phyloP scores from a whole-genome alignment of 352 stramenopile genomes.

The Phytophthora lateralis region DNA sequence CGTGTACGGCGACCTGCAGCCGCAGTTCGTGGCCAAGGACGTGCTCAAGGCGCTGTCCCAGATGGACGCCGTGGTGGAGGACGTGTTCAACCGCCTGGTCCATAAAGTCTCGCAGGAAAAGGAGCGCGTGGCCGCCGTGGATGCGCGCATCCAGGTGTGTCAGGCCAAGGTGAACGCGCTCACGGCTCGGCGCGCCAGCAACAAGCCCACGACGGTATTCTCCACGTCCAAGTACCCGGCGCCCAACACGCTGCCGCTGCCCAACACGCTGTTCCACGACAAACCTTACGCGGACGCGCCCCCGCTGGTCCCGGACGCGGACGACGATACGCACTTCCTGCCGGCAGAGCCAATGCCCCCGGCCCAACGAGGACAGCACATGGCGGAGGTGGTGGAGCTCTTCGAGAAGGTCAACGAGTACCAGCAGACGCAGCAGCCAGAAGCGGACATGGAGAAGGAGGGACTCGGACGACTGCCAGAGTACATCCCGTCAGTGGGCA shows the following conservation, averaged over 20 bases:
- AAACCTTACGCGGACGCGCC: slow-evolving; percentile 83
- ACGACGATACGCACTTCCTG: slow-evolving; percentile 85
- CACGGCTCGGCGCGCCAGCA: slow-evolving; percentile 76
- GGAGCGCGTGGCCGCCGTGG: slow-evolving; percentile 74
- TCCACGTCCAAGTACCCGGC: slow-evolving; percentile 88
- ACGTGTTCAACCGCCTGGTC: slow-evolving; percentile 83
- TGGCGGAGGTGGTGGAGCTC: slow-evolving; percentile 83
- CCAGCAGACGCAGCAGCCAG: slow-evolving; percentile 67
- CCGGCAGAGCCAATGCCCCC: slow-evolving; percentile 75
- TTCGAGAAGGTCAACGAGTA: slow-evolving; percentile 87
- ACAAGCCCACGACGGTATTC: slow-evolving; percentile 90
- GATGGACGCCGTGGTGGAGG: slow-evolving; percentile 81
- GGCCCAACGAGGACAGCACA: slow-evolving; percentile 73
- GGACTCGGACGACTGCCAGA: slow-evolving; percentile 78
- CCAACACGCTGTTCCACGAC: slow-evolving; percentile 85
- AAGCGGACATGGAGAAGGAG: slow-evolving; percentile 87
- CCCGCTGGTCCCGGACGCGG: slow-evolving; percentile 65
- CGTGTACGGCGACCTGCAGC: slow-evolving; percentile 86
- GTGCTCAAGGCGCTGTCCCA: slow-evolving; percentile 86
- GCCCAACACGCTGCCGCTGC: slow-evolving; percentile 64
- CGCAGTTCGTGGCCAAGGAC: slow-evolving; percentile 86
- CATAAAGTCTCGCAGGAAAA: slow-evolving; percentile 85
- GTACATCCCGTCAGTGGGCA: slow-evolving; percentile 83
- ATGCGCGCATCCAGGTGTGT: slow-evolving; percentile 75
- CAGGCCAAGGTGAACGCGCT: slow-evolving; percentile 88